Evolutionary conservation across 495 filamentous ascomycete genomes (phyloP).

Genomic region (Hypoxylon lenormandii): DNA sequence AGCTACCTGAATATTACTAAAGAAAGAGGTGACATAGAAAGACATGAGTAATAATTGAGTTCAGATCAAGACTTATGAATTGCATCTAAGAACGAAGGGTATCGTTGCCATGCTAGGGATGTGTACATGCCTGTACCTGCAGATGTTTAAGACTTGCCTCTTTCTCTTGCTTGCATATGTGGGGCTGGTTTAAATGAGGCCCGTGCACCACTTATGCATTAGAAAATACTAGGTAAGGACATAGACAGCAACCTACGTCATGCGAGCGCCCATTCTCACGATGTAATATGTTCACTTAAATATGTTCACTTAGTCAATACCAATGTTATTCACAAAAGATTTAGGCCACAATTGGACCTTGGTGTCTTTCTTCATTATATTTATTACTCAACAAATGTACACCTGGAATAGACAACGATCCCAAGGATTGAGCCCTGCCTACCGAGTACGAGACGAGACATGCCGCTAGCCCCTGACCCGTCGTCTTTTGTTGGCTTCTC

Average conservation of each 20-base stretch:
- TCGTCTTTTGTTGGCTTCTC: conserved; percentile 46
- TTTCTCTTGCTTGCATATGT: conserved; percentile 23
- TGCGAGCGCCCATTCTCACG: too few relatives aligned
- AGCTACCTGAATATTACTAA: not conserved
- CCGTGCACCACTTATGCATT: conserved; percentile 5
- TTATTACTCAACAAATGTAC: conserved; percentile 15
- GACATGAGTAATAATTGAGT: not conserved
- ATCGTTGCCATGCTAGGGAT: not conserved
- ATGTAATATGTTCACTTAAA: too few relatives aligned
- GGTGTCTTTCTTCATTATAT: conserved; percentile 11
- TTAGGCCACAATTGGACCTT: conserved; percentile 11
- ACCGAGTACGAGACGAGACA: not conserved
- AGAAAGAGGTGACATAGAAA: not conserved
- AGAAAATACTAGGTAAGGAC: too few relatives aligned
- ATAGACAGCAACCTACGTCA: too few relatives aligned
- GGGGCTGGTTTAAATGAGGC: conserved; percentile 4
- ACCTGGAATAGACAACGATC: conserved; percentile 3
- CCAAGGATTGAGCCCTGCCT: not conserved
- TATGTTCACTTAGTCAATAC: too few relatives aligned
- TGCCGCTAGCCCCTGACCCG: conserved; percentile 44
- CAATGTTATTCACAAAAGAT: conserved; percentile 5
- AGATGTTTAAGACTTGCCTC: not conserved
- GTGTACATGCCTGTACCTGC: not conserved
- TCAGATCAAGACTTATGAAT: not conserved
- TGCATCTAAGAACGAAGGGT: not conserved